phyloP scores from a whole-genome alignment of 805 yeast species.

The Saturnispora halmiae region DNA sequence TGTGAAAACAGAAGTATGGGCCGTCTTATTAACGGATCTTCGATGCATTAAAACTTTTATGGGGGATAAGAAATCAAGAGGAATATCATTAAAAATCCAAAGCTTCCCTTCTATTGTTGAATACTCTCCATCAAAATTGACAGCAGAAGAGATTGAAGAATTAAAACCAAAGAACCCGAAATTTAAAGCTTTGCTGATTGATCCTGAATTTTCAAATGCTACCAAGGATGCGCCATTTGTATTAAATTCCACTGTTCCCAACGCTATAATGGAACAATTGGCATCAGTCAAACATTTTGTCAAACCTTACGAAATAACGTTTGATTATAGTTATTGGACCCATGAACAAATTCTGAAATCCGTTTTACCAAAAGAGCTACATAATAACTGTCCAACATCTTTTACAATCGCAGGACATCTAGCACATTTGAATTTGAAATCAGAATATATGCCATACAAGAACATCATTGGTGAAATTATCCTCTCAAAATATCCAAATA shows the following conservation, averaged over 20 bases:
- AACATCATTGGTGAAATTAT: conserved; percentile 80
- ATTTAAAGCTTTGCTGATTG: conserved; percentile 50
- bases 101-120: conserved; percentile 62
- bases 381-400: conserved; percentile 77
- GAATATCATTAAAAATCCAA: conserved; percentile 50
- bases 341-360: conserved; percentile 78
- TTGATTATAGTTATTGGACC: conserved; percentile 79
- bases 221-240: conserved; percentile 23
- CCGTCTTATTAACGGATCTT: conserved; percentile 64
- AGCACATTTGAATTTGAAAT: conserved; percentile 82
- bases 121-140: conserved; percentile 16
- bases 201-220: conserved; percentile 38
- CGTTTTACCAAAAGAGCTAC: conserved; percentile 60
- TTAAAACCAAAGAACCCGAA: conserved; percentile 24
- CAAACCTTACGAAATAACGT: conserved; percentile 41
- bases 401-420: conserved; percentile 92
- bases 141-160: conserved; percentile 7
- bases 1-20: conserved; percentile 49
- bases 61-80: conserved; percentile 36
- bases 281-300: conserved; percentile 38
- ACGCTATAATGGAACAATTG: conserved; percentile 23
- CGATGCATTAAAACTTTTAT: conserved; percentile 50
- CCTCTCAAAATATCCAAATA: conserved; percentile 73
- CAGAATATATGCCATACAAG: conserved; percentile 78
- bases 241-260: conserved; percentile 5